These are phyloP conservation scores for Trypanosoma lewisi DNA, from an alignment of 208 protist genomes.

Conservation along the genomic window DNA sequence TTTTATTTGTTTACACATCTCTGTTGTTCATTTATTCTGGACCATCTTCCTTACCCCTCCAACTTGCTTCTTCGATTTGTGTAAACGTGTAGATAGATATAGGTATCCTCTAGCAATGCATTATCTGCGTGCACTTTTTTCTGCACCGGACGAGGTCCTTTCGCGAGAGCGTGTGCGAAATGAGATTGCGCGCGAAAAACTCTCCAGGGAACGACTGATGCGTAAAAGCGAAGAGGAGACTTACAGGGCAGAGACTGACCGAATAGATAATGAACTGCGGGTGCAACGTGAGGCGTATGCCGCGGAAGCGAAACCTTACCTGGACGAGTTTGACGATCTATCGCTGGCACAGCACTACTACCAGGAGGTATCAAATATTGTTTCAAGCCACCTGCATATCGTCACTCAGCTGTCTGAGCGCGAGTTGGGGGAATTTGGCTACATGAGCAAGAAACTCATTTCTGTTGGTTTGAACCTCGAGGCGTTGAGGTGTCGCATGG, in stretches of 20 bases:
- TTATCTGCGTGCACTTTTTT: constrained; percentile 34
- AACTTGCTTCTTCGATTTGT: neutral
- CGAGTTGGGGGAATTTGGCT: constrained; percentile 76
- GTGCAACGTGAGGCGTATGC: constrained; percentile 51
- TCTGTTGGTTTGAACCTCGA: constrained; percentile 77
- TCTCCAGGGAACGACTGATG: constrained; percentile 33
- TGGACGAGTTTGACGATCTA: constrained; percentile 80
- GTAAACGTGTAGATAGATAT: constrained; percentile 7
- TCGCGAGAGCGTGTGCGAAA: constrained; percentile 69
- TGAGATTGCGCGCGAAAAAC: constrained; percentile 52
- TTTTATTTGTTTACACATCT: constrained; percentile 1
- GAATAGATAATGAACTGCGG: constrained; percentile 48
- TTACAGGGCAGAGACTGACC: constrained; percentile 21
- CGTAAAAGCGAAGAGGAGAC: constrained; percentile 43
- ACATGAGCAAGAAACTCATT: constrained; percentile 85
- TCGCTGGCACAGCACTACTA: constrained; percentile 81
- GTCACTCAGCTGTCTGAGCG: constrained; percentile 51
- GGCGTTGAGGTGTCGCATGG: constrained; percentile 48
- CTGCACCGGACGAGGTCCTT: constrained; percentile 49
- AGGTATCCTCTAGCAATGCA: constrained; percentile 7
- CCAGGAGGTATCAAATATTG: constrained; percentile 51
- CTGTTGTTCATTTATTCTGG: too few relatives aligned
- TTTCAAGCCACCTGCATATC: constrained; percentile 45
- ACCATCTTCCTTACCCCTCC: too few relatives aligned
- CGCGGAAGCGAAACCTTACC: constrained; percentile 42